phyloP scores from a whole-genome alignment of 2,329 filamentous ascomycete species.

The Ophiostoma piceae region DNA sequence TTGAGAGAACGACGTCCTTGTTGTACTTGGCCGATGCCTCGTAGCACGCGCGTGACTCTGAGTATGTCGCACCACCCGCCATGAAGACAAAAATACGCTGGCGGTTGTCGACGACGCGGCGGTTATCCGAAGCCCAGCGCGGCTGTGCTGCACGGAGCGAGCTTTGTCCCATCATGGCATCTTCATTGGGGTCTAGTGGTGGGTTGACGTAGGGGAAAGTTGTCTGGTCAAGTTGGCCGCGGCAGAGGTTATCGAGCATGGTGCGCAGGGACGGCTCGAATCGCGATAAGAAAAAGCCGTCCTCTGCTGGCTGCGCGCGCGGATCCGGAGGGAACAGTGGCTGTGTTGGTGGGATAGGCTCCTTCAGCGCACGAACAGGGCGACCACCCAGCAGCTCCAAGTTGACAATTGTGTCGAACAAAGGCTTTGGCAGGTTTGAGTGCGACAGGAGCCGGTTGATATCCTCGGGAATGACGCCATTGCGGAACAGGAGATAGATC shows the following conservation, averaged over 20 bases:
- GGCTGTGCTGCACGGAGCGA: slow-evolving; percentile 89
- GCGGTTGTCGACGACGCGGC: slow-evolving; percentile 69
- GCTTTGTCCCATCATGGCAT: slow-evolving; percentile 55
- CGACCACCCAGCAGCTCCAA: slow-evolving; percentile 76
- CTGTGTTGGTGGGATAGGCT: slow-evolving; percentile 58
- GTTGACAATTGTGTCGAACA: slow-evolving; percentile 69
- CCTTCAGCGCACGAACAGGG: slow-evolving; percentile 65
- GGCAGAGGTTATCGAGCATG: slow-evolving; percentile 71
- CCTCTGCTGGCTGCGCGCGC: slow-evolving; percentile 42
- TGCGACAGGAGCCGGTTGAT: slow-evolving; percentile 79
- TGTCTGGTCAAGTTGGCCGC: slow-evolving; percentile 60
- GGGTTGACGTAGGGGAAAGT: slow-evolving; percentile 70
- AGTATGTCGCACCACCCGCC: slow-evolving; percentile 91
- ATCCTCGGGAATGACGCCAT: slow-evolving; percentile 79
- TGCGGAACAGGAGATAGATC: slow-evolving; percentile 78
- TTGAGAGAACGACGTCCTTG: slow-evolving; percentile 81
- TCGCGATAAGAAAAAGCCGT: slow-evolving; percentile 81
- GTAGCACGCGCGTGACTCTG: slow-evolving; percentile 84
- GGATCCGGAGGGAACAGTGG: slow-evolving; percentile 69
- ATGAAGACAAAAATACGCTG: slow-evolving; percentile 92
- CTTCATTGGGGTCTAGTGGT: slow-evolving; percentile 58
- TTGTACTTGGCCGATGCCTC: slow-evolving; percentile 68
- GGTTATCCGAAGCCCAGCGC: slow-evolving; percentile 84
- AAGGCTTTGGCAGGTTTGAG: slow-evolving; percentile 67
- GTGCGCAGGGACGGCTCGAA: slow-evolving; percentile 77